Base-by-base conservation (phyloP, 257 asterid species). In the Salvia splendens region DNA sequence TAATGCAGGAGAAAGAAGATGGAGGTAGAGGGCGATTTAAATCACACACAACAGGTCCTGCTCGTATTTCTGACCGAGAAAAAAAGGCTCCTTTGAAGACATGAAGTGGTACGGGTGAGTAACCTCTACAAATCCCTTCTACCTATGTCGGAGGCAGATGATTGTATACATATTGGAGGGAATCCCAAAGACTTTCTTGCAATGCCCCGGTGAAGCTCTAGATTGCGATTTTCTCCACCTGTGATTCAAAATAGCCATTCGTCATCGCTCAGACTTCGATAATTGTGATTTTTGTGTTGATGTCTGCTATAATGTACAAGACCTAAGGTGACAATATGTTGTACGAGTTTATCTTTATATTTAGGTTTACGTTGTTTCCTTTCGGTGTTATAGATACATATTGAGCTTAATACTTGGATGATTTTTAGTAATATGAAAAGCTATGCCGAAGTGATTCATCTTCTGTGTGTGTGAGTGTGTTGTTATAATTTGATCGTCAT, bases 51-150 rank as follows among this genome's bases (percentile, higher is more conserved):
- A 89, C 67, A 53, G 95, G 73, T 28, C 88, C 96, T 67, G 83
- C 92, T 59, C 88, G 98, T 41, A 92, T 92, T 75, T 89, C 91
- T 30, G 98, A 92, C 81, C 77, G 96, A 74, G 96, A 78, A 68
- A 92, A 92, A 88, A 92, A 92, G 85, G 98, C 98, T 58, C 98
- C 96, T 36, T 61, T 92, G 79, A 89, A 89, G 86, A 86, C 89
- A 55, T 91, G 56, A 80, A 60, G 55, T 46, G 65, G 65, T 8
- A 17, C 7, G n/a, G 47, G 67, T 46, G 4, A 30, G 55, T 30
- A 68, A 57, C 17, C 42, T 49, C 47, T 45, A 4, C 9, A 24
- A 69, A 70, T 46, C 61, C 14, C 45, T 28, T 11, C n/a, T 59
- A 16, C 70, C 58, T 61, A 24, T 60, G 59, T 47, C 30, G 36